phyloP scores from a whole-genome alignment of 352 stramenopile species.

The Phytophthora sp. region DNA sequence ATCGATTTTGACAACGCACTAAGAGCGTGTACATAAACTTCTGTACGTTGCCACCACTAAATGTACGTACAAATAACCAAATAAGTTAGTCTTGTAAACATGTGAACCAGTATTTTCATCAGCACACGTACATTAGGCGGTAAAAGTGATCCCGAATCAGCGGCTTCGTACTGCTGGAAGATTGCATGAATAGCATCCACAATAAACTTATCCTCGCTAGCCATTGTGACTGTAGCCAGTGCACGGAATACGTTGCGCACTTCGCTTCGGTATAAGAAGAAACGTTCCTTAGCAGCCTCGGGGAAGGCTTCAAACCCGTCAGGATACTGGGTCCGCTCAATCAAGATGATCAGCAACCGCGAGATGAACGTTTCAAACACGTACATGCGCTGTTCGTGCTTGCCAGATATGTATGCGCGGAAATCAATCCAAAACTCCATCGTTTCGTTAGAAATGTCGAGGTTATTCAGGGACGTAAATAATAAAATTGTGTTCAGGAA shows the following conservation, averaged over 20 bases:
- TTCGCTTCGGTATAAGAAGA: constrained; percentile 73
- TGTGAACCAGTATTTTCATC: constrained; percentile 1
- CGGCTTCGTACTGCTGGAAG: constrained; percentile 71
- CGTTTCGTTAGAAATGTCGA: constrained; percentile 77
- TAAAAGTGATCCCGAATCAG: constrained; percentile 49
- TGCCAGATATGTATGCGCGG: constrained; percentile 73
- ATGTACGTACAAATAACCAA: constrained; percentile 1
- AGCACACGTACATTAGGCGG: constrained; percentile 40
- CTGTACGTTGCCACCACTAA: constrained; percentile 78
- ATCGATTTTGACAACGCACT: constrained; percentile 85
- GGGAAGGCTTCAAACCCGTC: constrained; percentile 58
- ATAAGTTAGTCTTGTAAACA: constrained; percentile 17
- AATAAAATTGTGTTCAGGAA: constrained; percentile 75
- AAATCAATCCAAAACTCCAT: constrained; percentile 89
- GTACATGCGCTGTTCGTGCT: constrained; percentile 72
- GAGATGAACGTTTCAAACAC: constrained; percentile 79
- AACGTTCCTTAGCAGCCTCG: constrained; percentile 61
- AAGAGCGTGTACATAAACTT: constrained; percentile 86
- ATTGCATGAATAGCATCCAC: constrained; percentile 77
- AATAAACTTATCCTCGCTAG: constrained; percentile 82
- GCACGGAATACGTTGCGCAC: constrained; percentile 78
- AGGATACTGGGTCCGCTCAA: constrained; percentile 75
- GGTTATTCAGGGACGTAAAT: constrained; percentile 69
- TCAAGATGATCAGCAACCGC: constrained; percentile 66
- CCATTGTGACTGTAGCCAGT: constrained; percentile 68